phyloP scores from a whole-genome alignment of 2,329 filamentous ascomycete species.

The Fusarium illudens region DNA sequence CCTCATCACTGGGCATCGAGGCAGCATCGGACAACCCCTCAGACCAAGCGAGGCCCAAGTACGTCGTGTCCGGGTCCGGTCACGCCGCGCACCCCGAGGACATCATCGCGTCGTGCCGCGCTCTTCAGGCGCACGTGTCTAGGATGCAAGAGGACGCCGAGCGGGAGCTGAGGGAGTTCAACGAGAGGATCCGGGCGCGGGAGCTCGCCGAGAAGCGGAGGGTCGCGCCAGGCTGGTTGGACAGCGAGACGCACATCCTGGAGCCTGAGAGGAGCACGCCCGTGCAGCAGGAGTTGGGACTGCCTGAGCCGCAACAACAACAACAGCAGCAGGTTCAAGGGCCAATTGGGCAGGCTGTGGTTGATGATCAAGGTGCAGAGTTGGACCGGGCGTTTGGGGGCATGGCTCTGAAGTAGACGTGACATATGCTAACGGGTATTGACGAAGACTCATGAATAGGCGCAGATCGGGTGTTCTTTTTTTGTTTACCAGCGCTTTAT shows the following conservation, averaged over 20 bases:
- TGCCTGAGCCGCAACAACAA: conserved; percentile 3
- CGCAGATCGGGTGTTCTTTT: neutral
- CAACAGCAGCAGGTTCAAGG: conserved; percentile 19
- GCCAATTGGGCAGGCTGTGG: conserved; percentile 37
- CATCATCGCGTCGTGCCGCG: conserved; percentile 82
- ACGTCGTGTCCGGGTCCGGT: conserved; percentile 80
- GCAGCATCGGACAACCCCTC: conserved; percentile 49
- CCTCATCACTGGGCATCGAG: conserved; percentile 48
- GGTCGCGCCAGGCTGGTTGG: conserved; percentile 82
- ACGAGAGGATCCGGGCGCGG: conserved; percentile 69
- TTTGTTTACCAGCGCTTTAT: neutral
- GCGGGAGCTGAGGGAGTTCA: conserved; percentile 72
- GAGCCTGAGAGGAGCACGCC: conserved; percentile 67
- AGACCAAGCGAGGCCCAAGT: conserved; percentile 65
- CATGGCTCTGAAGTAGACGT: conserved; percentile 49
- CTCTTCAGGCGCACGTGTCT: conserved; percentile 78
- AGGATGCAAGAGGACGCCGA: conserved; percentile 74
- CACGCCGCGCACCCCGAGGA: conserved; percentile 87
- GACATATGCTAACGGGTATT: neutral
- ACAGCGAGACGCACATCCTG: conserved; percentile 74
- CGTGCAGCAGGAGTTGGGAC: conserved; percentile 37
- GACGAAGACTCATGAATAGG: conserved; percentile 23
- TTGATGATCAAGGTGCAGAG: conserved; percentile 62
- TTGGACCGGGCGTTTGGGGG: conserved; percentile 66
- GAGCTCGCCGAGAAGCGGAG: conserved; percentile 82